Evolutionary conservation across 495 filamentous ascomycete species (phyloP), one percentile per base, ranked within the genome.

Genomic region (Barbatosphaeria neglecta): DNA sequence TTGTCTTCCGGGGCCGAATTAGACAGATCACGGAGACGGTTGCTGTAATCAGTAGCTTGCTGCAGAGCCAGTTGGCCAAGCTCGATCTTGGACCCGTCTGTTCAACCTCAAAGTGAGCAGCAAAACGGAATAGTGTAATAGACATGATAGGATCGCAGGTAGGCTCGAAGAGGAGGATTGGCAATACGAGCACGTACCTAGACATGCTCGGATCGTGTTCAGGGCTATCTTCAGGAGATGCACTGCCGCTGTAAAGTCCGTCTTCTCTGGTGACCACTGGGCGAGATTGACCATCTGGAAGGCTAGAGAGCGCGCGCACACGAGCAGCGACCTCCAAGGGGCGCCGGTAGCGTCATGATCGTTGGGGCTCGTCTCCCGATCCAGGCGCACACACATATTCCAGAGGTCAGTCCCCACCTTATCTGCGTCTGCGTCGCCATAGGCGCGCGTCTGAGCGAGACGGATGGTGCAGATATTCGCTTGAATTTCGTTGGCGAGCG

Each of bases 241-340:
- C 43, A 80, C 44, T 44, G 69, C 61, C 40, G 78, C 68, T 25
- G 58, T 54, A 7, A 38, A 24, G 38, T 44, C 44, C 16, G 53
- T 54, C 27, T 46, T 60, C 49, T 53, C 57, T 45, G 59, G 51
- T 45, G 50, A 59, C 40, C 63, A 64, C 51, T 77, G 72, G 22
- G 79, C 80, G 35, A 73, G 61, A 23, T 81, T 83, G 33, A 95
- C 62, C 49, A 95, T 66, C 22, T 79, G 64, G 51, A 84, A 88
- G 2, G 84, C 80, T 45, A 92, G 75, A 24, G 79, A 72, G 43
- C 81, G 79, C 4, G 76, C 73, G 62, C 58, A 43, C 7, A 59
- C 46, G 20, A 63, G 53, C 48, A 74, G 44, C 44, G 15, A 25
- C 52, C 35, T 40, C 2, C 13, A 1, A 35, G 31, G 9, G 50